phyloP scores from a whole-genome alignment of 1,139 yeast genomes.

The Groenewaldozyma auringiensis region DNA sequence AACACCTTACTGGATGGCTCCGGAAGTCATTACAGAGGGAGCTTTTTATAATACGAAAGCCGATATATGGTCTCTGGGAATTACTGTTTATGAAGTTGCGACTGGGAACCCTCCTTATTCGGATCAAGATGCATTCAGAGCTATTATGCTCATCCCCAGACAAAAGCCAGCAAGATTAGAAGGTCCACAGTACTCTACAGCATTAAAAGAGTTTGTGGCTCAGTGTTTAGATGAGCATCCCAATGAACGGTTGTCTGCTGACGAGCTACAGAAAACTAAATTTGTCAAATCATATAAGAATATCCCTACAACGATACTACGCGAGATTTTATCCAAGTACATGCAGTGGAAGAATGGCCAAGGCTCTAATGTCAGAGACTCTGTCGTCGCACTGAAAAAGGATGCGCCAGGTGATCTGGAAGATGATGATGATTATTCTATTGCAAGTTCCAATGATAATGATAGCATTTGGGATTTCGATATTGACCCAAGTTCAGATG shows the following conservation, averaged over 20 bases:
- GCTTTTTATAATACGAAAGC: slow-evolving; percentile 77
- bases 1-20: slow-evolving; percentile 99
- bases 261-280: slow-evolving; percentile 66
- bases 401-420: slow-evolving; percentile 19
- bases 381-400: slow-evolving; percentile 22
- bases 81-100: slow-evolving; percentile 87
- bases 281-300: slow-evolving; percentile 58
- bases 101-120: slow-evolving; percentile 98
- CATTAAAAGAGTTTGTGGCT: slow-evolving; percentile 82
- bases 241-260: slow-evolving; percentile 79
- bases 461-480: slow-evolving; percentile 36
- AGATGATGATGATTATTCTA: slow-evolving; percentile 37
- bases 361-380: slow-evolving; percentile 25
- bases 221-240: slow-evolving; percentile 91
- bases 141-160: slow-evolving; percentile 87
- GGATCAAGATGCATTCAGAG: slow-evolving; percentile 90
- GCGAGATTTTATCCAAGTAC: slow-evolving; percentile 76
- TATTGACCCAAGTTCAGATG: slow-evolving; percentile 14
- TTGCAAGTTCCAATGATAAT: slow-evolving; percentile 36
- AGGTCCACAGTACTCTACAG: slow-evolving; percentile 72
- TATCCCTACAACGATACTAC: slow-evolving; percentile 51
- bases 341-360: slow-evolving; percentile 50
- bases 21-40: slow-evolving; percentile 95
- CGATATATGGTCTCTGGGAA: slow-evolving; percentile 91
- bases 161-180: slow-evolving; percentile 92